These are phyloP conservation scores for Rhynchospora tenuis DNA, from an alignment of 176 grass and related monocot genomes.

Conservation along the genomic window DNA sequence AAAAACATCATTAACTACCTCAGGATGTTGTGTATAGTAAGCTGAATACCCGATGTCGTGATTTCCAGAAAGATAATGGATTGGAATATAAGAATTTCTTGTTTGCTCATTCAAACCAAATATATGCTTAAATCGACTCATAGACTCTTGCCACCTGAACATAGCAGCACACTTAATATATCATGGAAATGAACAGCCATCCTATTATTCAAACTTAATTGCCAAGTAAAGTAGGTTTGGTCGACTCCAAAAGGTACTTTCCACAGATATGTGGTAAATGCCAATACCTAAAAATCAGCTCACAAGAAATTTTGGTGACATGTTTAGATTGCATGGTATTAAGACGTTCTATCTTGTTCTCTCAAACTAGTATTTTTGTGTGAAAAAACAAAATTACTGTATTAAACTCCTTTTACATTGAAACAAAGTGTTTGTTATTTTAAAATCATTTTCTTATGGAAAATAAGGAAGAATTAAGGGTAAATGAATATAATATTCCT, in stretches of 20 bases:
- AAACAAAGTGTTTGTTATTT: background rate
- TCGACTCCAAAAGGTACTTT: background rate
- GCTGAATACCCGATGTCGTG: constrained; percentile 87
- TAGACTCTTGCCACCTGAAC: constrained; percentile 77
- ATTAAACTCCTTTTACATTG: background rate
- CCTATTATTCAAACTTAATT: constrained; percentile 6
- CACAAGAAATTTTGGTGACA: background rate
- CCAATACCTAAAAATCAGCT: background rate
- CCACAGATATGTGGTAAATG: background rate
- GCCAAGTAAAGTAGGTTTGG: background rate
- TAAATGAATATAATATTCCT: background rate
- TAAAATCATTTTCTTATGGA: background rate
- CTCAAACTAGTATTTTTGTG: background rate
- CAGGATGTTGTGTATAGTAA: constrained; percentile 53
- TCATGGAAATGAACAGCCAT: constrained; percentile 10
- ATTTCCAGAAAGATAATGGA: constrained; percentile 92
- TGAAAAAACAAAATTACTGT: background rate
- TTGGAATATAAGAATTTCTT: constrained; percentile 42
- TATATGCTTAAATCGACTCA: constrained; percentile 88
- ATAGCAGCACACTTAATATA: background rate
- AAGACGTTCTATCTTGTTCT: background rate
- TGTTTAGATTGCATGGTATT: background rate
- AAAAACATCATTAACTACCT: constrained; percentile 44
- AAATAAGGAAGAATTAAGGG: background rate
- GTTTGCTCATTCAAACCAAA: constrained; percentile 66